A percentile compares a stretch with the other conserved stretches of the same genome.
These are phyloP conservation scores for Metschnikowia continentalis DNA, from an alignment of 805 yeast genomes.

Conservation along the genomic window DNA sequence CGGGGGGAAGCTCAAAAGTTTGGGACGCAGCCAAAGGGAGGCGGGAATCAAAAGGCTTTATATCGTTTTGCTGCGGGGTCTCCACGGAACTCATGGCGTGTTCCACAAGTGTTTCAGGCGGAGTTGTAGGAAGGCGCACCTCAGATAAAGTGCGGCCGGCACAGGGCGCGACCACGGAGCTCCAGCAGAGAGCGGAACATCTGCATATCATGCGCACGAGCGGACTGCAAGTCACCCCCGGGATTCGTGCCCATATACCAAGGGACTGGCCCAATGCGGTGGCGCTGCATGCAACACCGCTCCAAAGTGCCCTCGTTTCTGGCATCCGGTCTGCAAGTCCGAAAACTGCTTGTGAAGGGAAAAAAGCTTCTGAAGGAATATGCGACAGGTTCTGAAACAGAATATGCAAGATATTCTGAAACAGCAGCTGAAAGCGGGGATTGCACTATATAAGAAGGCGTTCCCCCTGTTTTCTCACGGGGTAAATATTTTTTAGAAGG, in stretches of 20 bases:
- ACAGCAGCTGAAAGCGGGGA: too few species aligned
- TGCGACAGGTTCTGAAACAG: too few species aligned
- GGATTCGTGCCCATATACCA: neutral
- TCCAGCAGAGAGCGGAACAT: neutral
- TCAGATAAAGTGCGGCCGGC: conserved; percentile 4
- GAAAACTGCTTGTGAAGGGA: neutral
- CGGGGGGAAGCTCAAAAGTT: too few species aligned
- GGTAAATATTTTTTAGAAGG: too few species aligned
- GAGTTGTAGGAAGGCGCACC: conserved; percentile 1
- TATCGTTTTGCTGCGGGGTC: neutral
- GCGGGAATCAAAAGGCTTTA: neutral
- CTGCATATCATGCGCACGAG: neutral
- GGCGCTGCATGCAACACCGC: neutral
- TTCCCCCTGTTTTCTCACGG: too few species aligned
- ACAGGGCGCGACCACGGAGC: conserved; percentile 3
- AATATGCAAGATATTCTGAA: too few species aligned
- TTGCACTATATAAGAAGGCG: too few species aligned
- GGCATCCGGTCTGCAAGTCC: too few species aligned
- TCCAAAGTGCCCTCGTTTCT: neutral
- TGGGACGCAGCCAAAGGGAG: neutral
- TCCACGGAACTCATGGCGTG: conserved; percentile 2
- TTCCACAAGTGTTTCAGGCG: conserved; percentile 2
- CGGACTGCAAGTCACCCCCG: neutral
- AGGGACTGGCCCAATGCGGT: neutral
- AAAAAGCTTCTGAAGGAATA: too few species aligned